Evolutionary conservation across 345 rosid species (phyloP), one percentile per base, ranked within the genome.

Genomic region (Odontarrhena argentea): DNA sequence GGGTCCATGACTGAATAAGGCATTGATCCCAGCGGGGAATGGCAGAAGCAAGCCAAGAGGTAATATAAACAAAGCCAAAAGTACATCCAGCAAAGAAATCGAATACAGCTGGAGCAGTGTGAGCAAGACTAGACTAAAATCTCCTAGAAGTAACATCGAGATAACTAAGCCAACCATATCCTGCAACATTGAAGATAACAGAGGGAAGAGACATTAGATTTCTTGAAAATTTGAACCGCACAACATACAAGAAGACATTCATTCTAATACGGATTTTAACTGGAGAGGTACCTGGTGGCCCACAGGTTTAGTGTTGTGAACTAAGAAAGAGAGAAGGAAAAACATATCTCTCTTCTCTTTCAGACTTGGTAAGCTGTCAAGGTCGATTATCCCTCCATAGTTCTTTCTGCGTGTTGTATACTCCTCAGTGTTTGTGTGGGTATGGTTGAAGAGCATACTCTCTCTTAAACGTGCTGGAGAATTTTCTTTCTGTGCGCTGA

Each of bases 151-250:
- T 79, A 95, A 78, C 87, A 87, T 83, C 37, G 99, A 95, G 74
- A 95, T 95, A 67, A 91, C 92, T 81, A 95, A 78, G 72, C 99
- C 99, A 78, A 95, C 99, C 78, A 95, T 91, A 81, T 95, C 99
- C 99, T 95, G 89, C 81, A 79, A 36, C 32, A 47, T 60, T 53
- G 32, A 51, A 64, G 24, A 45, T 43, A 45, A 38, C 36, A 50
- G 48, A 38, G 49, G 10, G 14, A 55, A 51, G 48, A 48, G 34
- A 34, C 40, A 45, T 9, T 46, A 55, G 55, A 47, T 9, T 22
- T 26, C 34, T 51, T 30, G 49, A 59, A 10, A 49, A 51, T 18
- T 49, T 68, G 41, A 12, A 35, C 7, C 13, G 11, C 32, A 24
- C 64, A 51, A 30, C 24, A 44, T 36, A 42, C 37, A 55, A 34